Conservation (phyloP, 2,329 filamentous ascomycete genomes). For the Grosmannia huntii region DNA sequence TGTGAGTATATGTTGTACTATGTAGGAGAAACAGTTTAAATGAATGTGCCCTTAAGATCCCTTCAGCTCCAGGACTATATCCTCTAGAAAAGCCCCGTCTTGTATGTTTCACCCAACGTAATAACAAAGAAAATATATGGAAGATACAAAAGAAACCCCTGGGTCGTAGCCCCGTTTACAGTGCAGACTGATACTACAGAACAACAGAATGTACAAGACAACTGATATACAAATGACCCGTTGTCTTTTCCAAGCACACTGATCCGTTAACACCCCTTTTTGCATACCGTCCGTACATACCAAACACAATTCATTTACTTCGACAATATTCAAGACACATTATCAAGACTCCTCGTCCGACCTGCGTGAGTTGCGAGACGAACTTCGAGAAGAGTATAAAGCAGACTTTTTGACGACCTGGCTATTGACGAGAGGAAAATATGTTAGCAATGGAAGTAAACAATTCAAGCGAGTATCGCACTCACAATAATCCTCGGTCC, state of each 20-base stretch:
- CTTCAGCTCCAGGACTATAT: too few relatives aligned
- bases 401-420: conserved; percentile 12
- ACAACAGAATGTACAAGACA: not conserved
- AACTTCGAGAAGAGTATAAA: conserved; percentile 8
- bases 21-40: too few relatives aligned
- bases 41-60: too few relatives aligned
- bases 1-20: too few relatives aligned
- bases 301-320: not conserved
- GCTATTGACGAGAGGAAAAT: not conserved
- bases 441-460: not conserved
- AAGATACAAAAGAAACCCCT: too few relatives aligned
- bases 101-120: too few relatives aligned
- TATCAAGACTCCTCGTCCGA: conserved; percentile 5
- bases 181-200: not conserved
- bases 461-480: not conserved
- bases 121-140: not conserved
- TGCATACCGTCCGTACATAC: not conserved
- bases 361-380: conserved; percentile 7
- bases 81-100: too few relatives aligned
- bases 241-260: not conserved
- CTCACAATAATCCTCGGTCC: conserved; percentile 11
- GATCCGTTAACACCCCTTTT: not conserved
- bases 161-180: not conserved
- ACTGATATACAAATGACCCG: not conserved
- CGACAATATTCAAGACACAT: not conserved